These are phyloP conservation scores for Cutaneotrichosporon dermatis DNA, from an alignment of 1,284 basidiomycete genomes.

Conservation along the genomic window DNA sequence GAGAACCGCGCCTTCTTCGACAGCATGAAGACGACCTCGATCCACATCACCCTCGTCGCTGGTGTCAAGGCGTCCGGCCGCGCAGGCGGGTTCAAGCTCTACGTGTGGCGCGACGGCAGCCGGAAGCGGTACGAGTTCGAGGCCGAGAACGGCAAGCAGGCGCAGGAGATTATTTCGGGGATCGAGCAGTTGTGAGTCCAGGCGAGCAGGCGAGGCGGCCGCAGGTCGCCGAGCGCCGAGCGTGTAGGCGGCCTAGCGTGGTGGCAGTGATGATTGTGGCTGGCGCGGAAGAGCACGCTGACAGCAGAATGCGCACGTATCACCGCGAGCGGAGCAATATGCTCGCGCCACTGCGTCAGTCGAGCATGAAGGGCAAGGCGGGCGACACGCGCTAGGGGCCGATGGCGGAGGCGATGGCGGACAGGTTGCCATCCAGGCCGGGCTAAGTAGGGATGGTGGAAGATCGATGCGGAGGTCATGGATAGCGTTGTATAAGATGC, in stretches of 20 bases:
- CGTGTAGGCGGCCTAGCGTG: neutral
- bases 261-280: neutral
- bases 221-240: neutral
- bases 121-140: slow-evolving; percentile 96
- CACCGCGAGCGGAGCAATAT: slow-evolving; percentile 22
- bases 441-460: too few species aligned
- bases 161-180: slow-evolving; percentile 50
- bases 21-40: slow-evolving; percentile 81
- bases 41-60: slow-evolving; percentile 82
- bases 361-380: neutral
- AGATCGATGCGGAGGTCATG: too few species aligned
- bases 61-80: slow-evolving; percentile 79
- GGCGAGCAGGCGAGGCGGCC: neutral
- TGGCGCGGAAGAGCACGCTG: neutral
- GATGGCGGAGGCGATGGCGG: too few species aligned
- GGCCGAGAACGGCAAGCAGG: slow-evolving; percentile 76
- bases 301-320: slow-evolving; percentile 35
- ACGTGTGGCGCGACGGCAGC: slow-evolving; percentile 64
- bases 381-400: neutral
- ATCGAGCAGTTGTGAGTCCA: slow-evolving; percentile 38
- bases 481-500: slow-evolving; percentile 2
- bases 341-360: slow-evolving; percentile 1
- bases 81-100: slow-evolving; percentile 76
- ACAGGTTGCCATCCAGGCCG: too few species aligned
- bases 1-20: slow-evolving; percentile 79